Conservation (phyloP, 2,329 filamentous ascomycete genomes). For the Metarhizium album region DNA sequence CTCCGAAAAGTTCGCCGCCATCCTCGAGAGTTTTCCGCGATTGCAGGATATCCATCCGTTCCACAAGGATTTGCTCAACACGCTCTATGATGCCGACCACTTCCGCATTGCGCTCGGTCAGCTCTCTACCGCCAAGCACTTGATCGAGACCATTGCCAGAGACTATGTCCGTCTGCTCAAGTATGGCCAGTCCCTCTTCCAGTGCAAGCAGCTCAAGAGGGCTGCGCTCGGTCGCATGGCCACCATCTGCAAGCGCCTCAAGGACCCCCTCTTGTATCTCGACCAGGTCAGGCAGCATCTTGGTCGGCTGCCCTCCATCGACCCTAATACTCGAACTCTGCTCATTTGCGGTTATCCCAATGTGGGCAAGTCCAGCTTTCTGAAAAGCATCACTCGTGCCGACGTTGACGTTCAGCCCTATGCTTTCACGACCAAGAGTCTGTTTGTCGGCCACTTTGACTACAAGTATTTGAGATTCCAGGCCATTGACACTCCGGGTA, state of each 20-base stretch:
- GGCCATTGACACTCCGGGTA: constrained; percentile 97
- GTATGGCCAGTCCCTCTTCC: constrained; percentile 93
- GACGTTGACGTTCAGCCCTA: constrained; percentile 97
- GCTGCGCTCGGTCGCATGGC: constrained; percentile 97
- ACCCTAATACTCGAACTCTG: constrained; percentile 91
- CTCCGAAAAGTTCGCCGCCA: constrained; percentile 80
- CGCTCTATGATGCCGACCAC: constrained; percentile 95
- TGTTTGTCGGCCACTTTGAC: constrained; percentile 97
- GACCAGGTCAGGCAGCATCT: constrained; percentile 90
- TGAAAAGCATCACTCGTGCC: constrained; percentile 82
- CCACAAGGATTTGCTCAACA: constrained; percentile 76
- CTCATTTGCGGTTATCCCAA: constrained; percentile 97
- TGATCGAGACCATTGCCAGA: constrained; percentile 91
- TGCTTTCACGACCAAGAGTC: constrained; percentile 93
- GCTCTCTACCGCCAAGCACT: constrained; percentile 86
- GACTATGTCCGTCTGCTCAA: constrained; percentile 89
- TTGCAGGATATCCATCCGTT: constrained; percentile 94
- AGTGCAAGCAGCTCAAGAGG: constrained; percentile 98
- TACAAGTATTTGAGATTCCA: constrained; percentile 59
- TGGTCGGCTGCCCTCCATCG: constrained; percentile 94
- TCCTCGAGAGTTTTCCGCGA: constrained; percentile 86
- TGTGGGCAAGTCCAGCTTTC: constrained; percentile 92
- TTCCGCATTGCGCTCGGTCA: constrained; percentile 96
- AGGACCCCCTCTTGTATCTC: constrained; percentile 88
- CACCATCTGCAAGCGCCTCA: constrained; percentile 87